These are phyloP conservation scores for Phialocephala subalpina DNA, from an alignment of 2,329 filamentous ascomycete genomes.

Conservation along the genomic window DNA sequence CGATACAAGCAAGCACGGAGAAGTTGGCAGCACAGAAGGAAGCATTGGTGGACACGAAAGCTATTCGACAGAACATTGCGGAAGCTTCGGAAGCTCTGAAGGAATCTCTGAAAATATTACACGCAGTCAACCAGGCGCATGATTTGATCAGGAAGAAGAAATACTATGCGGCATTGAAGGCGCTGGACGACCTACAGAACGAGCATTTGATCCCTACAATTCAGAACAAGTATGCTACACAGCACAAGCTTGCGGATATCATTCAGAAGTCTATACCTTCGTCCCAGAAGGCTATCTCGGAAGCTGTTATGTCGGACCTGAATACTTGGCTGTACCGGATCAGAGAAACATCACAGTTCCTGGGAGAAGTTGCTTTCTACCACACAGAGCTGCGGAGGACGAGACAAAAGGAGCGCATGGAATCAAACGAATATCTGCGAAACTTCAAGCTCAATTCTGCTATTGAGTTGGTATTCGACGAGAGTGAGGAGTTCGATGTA, in stretches of 20 bases:
- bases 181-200: conserved; percentile 94
- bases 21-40: conserved; percentile 95
- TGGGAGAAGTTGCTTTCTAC: conserved; percentile 96
- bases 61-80: conserved; percentile 93
- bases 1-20: conserved; percentile 94
- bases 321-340: conserved; percentile 98
- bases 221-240: conserved; percentile 85
- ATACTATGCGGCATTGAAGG: conserved; percentile 93
- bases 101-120: conserved; percentile 90
- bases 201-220: conserved; percentile 82
- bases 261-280: conserved; percentile 96
- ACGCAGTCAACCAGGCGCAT: conserved; percentile 92
- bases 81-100: conserved; percentile 89
- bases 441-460: conserved; percentile 95
- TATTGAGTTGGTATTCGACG: conserved; percentile 93
- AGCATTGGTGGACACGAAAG: conserved; percentile 88
- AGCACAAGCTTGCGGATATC: conserved; percentile 93
- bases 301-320: conserved; percentile 95
- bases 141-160: conserved; percentile 92
- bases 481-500: conserved; percentile 94
- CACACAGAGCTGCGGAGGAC: conserved; percentile 89
- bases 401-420: conserved; percentile 82
- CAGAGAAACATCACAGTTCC: conserved; percentile 92
- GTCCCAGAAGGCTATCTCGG: conserved; percentile 91
- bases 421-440: conserved; percentile 76